Evolutionary conservation across 208 protist species (phyloP), one percentile per base, ranked within the genome.

Genomic region (Trypanosoma brucei): DNA sequence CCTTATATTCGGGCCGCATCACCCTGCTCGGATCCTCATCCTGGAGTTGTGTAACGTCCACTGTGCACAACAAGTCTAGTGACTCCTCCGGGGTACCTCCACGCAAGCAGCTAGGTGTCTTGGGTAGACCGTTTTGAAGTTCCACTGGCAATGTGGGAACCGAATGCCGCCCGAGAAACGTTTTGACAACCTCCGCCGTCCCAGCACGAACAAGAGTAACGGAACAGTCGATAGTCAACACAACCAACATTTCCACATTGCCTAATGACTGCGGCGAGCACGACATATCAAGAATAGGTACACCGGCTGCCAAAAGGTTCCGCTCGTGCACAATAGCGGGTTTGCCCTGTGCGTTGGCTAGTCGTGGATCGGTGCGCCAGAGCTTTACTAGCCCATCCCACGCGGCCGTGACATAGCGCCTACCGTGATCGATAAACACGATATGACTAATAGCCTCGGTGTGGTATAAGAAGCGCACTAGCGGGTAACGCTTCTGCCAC

Each of bases 321-420:
- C 81, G 73, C 57, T 92, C 85, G 49, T 91, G 90, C 31, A 92
- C 65, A 46, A 95, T 84, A 48, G 75, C 57, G 31, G 72, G 55
- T 22, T 77, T 71, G 5, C 77, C 65, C 52, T 68, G 54, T 13
- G 55, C 60, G 63, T 81, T 74, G 45, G 65, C 71, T 2, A 89
- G 70, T 22, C 79, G 75, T 54, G 78, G 78, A 59, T 92, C 82
- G 0, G 81, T 65, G 1, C 76, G 70, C 90, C 86, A 95, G 37
- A 92, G 62, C 66, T 95, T 95, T 52, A 93, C 83, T n/a, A 88
- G 75, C 0, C 86, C 90, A 69, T 95, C 90, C 44, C 65, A 65
- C 1, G 77, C 74, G 1, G 75, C 83, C 2, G 84, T 95, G 57
- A 93, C 66, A 66, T 88, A 93, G 48, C 84, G 72, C 8, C 65